phyloP scores from a whole-genome alignment of 192 early-diverging fungal species.

The Coemansia sp. region DNA sequence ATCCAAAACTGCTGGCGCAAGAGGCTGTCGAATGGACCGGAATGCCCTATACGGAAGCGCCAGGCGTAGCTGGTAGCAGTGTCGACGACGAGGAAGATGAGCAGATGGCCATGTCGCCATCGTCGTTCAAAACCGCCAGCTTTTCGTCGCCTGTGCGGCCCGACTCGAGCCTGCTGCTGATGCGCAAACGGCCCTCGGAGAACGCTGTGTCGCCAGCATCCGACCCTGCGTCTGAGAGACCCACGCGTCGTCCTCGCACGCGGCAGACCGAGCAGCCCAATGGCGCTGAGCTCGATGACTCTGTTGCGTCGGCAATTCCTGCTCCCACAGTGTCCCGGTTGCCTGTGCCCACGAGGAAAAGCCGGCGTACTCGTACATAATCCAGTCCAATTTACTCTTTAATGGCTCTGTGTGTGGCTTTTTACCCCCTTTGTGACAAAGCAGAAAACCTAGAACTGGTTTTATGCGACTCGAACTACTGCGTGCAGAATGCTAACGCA shows the following conservation, averaged over 20 bases:
- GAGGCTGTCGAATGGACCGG: conserved; percentile 29
- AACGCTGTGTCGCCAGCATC: conserved; percentile 6
- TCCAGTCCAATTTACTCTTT: not conserved
- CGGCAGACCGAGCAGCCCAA: not conserved
- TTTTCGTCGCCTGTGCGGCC: conserved; percentile 4
- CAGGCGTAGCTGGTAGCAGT: not conserved
- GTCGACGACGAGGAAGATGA: not conserved
- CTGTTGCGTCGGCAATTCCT: conserved; percentile 10
- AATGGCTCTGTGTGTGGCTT: no score
- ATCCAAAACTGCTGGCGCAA: not conserved
- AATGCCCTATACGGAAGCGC: not conserved
- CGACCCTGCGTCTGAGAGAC: conserved; percentile 8
- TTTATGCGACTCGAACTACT: no score
- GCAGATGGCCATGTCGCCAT: conserved; percentile 1
- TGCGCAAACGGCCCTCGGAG: conserved; percentile 36
- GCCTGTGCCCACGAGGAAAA: conserved; percentile 10
- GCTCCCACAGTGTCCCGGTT: conserved; percentile 11
- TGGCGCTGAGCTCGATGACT: not conserved
- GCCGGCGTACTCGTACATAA: not conserved
- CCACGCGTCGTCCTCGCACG: conserved; percentile 15
- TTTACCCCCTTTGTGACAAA: no score
- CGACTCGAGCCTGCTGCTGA: conserved; percentile 2
- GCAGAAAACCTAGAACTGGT: no score
- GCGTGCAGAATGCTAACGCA: no score
- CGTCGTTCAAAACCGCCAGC: not conserved